Evolutionary conservation across 129 eudicot species (phyloP).

Genomic region (Tanacetum coccineum): DNA sequence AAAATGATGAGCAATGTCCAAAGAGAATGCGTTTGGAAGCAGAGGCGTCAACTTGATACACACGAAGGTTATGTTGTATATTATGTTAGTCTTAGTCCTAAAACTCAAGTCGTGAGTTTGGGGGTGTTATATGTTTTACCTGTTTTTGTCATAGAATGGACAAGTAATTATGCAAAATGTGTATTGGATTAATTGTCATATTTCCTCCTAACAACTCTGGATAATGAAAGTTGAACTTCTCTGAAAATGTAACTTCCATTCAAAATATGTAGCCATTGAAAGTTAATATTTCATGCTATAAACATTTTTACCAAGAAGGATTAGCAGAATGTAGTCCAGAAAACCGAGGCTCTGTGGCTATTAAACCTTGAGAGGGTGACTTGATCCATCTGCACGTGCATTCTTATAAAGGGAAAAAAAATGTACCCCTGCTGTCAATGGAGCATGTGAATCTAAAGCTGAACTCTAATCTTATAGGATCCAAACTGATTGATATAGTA

Average conservation of each 20-base stretch:
- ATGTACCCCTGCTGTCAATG: too few relatives aligned
- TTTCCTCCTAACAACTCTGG: slow-evolving; percentile 26
- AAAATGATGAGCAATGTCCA: slow-evolving; percentile 58
- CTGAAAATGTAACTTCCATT: slow-evolving; percentile 15
- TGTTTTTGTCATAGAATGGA: slow-evolving; percentile 24
- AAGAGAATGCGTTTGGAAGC: slow-evolving; percentile 78
- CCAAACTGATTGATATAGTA: too few relatives aligned
- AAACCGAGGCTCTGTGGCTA: too few relatives aligned
- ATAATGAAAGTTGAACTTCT: slow-evolving; percentile 14
- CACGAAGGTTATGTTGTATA: slow-evolving; percentile 26
- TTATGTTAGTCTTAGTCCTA: slow-evolving; percentile 33
- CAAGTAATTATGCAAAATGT: slow-evolving; percentile 17
- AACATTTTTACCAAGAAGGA: too few relatives aligned
- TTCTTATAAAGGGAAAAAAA: too few relatives aligned
- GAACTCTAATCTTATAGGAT: too few relatives aligned
- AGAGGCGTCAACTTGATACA: slow-evolving; percentile 46
- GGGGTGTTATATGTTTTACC: slow-evolving; percentile 29
- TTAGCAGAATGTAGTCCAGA: too few relatives aligned
- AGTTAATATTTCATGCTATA: too few relatives aligned
- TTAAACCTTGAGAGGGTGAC: too few relatives aligned
- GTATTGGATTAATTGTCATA: slow-evolving; percentile 24
- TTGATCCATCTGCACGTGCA: too few relatives aligned
- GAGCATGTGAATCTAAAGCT: too few relatives aligned
- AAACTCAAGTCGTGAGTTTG: slow-evolving; percentile 34
- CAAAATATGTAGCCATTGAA: too few relatives aligned